These are phyloP conservation scores for Suillus paluster DNA, from an alignment of 768 basidiomycete genomes.

Conservation along the genomic window DNA sequence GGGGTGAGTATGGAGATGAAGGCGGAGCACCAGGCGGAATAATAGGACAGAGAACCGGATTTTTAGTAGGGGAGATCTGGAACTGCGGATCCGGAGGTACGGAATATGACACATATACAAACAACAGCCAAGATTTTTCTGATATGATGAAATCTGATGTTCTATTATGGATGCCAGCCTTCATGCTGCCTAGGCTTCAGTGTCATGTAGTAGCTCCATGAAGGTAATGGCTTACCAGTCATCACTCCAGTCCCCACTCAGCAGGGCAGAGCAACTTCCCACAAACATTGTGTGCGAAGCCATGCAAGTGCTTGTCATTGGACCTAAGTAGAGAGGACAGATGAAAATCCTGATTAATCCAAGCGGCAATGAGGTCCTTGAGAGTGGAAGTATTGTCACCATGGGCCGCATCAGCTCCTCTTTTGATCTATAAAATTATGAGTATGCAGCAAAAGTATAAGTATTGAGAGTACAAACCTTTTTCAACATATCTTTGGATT, in stretches of 20 bases:
- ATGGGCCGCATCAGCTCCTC: neutral
- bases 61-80: too few relatives aligned
- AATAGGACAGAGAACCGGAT: too few relatives aligned
- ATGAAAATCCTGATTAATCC: neutral
- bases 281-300: neutral
- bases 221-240: neutral
- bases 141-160: slow-evolving; percentile 15
- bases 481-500: neutral
- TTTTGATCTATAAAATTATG: neutral
- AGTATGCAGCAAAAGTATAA: neutral
- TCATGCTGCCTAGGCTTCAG: neutral
- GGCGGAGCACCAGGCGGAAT: too few relatives aligned
- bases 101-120: too few relatives aligned
- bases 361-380: neutral
- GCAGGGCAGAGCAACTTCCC: slow-evolving; percentile 2
- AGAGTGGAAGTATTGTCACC: slow-evolving; percentile 1
- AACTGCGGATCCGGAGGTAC: too few relatives aligned
- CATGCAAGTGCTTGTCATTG: neutral
- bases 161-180: slow-evolving; percentile 11
- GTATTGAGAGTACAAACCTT: neutral
- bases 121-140: slow-evolving; percentile 19
- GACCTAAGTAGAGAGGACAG: neutral
- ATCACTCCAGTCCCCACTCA: neutral
- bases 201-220: neutral
- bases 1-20: too few relatives aligned